Percentiles rank a stretch among this genome's conserved stretches.
Evolutionary conservation across 2,329 filamentous ascomycete genomes (phyloP).

Genomic region (Colletotrichum cordylinicola): DNA sequence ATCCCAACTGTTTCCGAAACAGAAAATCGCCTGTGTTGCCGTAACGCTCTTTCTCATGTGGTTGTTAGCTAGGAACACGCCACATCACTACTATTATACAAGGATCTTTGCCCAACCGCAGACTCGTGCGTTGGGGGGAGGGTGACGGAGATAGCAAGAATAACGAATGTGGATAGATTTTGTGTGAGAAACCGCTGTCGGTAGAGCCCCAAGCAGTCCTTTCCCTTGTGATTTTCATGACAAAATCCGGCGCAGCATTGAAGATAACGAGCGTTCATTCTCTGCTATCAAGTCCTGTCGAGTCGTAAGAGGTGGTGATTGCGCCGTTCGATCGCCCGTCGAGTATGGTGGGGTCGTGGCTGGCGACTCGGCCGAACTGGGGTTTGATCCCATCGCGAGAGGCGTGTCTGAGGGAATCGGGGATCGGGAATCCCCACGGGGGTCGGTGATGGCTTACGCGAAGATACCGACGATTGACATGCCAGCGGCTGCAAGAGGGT

Average conservation of each 20-base stretch:
- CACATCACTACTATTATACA: constrained; percentile 20
- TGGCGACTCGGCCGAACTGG: background rate
- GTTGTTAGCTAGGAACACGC: background rate
- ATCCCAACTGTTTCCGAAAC: background rate
- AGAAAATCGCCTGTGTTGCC: background rate
- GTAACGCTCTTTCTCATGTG: background rate
- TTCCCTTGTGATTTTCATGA: background rate
- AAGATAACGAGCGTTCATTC: constrained; percentile 1
- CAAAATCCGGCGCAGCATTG: constrained; percentile 11
- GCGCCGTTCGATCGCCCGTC: background rate
- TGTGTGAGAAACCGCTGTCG: background rate
- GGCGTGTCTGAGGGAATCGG: background rate
- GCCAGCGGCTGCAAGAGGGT: constrained; percentile 38
- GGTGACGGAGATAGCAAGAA: background rate
- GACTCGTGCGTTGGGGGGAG: background rate
- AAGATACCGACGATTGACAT: constrained; percentile 55
- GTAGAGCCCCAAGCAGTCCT: background rate
- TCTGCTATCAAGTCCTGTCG: constrained; percentile 9
- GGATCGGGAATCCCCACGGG: background rate
- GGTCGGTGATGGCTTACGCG: constrained; percentile 35
- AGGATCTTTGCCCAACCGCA: background rate
- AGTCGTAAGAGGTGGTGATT: background rate
- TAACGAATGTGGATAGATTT: constrained; percentile 22
- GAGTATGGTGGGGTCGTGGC: background rate
- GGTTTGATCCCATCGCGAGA: background rate